These are phyloP conservation scores for Talaromyces liani DNA, from an alignment of 495 filamentous ascomycete species.

Conservation along the genomic window DNA sequence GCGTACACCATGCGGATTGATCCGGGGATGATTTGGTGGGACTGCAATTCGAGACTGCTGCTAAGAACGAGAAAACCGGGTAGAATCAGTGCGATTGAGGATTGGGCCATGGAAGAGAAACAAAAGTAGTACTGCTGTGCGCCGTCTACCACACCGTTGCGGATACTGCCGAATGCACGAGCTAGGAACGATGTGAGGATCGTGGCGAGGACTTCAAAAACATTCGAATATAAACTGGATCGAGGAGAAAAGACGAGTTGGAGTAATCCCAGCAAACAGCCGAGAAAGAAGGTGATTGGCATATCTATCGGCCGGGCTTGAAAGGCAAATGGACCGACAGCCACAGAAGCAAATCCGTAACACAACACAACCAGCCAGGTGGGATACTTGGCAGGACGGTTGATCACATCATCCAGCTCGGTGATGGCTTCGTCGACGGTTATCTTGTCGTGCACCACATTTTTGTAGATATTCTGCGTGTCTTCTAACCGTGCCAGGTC, in stretches of 20 bases:
- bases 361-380: conserved; percentile 67
- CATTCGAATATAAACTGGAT: conserved; percentile 72
- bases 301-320: conserved; percentile 78
- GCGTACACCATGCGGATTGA: conserved; percentile 94
- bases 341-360: conserved; percentile 74
- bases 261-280: conserved; percentile 71
- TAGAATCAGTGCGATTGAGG: conserved; percentile 84
- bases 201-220: conserved; percentile 84
- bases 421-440: conserved; percentile 77
- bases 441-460: conserved; percentile 81
- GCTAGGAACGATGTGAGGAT: conserved; percentile 82
- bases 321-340: conserved; percentile 83
- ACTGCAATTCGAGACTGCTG: conserved; percentile 81
- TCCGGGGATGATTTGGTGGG: conserved; percentile 77
- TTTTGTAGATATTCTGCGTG: conserved; percentile 86
- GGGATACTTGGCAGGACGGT: conserved; percentile 55
- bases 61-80: conserved; percentile 83
- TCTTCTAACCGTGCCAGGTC: conserved; percentile 81
- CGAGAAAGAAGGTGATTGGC: conserved; percentile 78
- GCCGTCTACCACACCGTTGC: conserved; percentile 25
- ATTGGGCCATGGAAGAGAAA: conserved; percentile 87
- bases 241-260: conserved; percentile 72
- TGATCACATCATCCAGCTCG: conserved; percentile 61
- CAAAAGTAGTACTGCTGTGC: conserved; percentile 64
- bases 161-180: conserved; percentile 76